Percentiles rank a stretch among this genome's conserved stretches.
Evolutionary conservation across 2,329 filamentous ascomycete species (phyloP).

Genomic region (Microdochium nivale): DNA sequence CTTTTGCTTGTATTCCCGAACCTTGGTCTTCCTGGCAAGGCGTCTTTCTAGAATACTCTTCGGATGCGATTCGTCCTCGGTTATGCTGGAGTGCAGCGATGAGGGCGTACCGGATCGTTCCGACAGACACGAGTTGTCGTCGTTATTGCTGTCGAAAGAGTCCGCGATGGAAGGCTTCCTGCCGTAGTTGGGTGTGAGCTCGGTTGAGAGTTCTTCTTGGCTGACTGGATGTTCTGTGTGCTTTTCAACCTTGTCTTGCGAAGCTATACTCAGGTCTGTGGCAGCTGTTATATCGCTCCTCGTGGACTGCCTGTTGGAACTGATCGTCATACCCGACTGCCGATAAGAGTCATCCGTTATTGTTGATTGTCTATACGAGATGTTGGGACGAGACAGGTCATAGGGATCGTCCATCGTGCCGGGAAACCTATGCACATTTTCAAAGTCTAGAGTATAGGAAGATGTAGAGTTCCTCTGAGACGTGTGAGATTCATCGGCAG

Average conservation of each 20-base stretch:
- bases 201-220: neutral
- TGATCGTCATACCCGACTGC: slow-evolving; percentile 7
- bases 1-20: slow-evolving; percentile 13
- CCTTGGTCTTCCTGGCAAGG: slow-evolving; percentile 12
- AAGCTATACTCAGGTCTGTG: neutral
- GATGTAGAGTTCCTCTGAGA: slow-evolving; percentile 8
- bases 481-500: slow-evolving; percentile 3
- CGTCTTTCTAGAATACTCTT: slow-evolving; percentile 12
- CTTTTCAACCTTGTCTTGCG: neutral
- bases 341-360: slow-evolving; percentile 7
- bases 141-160: neutral
- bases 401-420: neutral
- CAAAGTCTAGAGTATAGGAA: neutral
- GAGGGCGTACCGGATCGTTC: slow-evolving; percentile 4
- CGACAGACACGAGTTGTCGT: neutral
- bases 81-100: slow-evolving; percentile 1
- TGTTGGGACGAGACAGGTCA: neutral
- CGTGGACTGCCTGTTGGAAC: slow-evolving; percentile 8
- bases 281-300: slow-evolving; percentile 8
- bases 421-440: neutral
- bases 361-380: slow-evolving; percentile 4
- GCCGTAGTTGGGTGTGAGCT: neutral
- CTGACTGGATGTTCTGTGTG: neutral
- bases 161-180: neutral
- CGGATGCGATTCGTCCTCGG: neutral